Conservation (phyloP, 2,329 filamentous ascomycete species). For the Arthrobotrys pseudoclavata region DNA sequence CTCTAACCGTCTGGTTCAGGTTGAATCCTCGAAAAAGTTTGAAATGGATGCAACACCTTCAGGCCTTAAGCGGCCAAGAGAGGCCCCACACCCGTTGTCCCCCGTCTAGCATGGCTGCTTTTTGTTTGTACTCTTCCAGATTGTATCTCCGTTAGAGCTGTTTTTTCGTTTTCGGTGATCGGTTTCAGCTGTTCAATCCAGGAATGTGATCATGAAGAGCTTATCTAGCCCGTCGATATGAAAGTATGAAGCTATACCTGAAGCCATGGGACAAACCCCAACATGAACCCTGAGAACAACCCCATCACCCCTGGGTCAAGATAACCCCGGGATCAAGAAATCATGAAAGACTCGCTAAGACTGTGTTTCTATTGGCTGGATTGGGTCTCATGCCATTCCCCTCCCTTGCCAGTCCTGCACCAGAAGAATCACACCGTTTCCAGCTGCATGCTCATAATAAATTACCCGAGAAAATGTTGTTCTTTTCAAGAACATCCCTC, state of each 20-base stretch:
- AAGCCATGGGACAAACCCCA: conserved; percentile 18
- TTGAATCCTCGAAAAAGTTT: conserved; percentile 31
- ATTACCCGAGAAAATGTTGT: conserved; percentile 37
- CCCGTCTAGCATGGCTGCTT: conserved; percentile 27
- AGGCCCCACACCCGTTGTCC: conserved; percentile 4
- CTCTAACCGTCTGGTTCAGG: conserved; percentile 54
- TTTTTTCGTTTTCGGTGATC: conserved; percentile 14
- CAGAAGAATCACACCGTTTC: conserved; percentile 37
- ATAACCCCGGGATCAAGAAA: conserved; percentile 13
- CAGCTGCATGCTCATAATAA: conserved; percentile 30
- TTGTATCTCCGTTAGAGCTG: conserved; percentile 1
- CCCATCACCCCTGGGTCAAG: conserved; percentile 1
- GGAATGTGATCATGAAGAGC: conserved; percentile 31
- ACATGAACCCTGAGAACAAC: conserved; percentile 15
- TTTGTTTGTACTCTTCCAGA: conserved; percentile 5
- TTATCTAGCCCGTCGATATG: conserved; percentile 17
- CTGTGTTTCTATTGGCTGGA: conserved; percentile 38
- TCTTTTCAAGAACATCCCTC: conserved; percentile 17
- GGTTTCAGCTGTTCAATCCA: conserved; percentile 31
- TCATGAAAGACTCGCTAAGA: conserved; percentile 45
- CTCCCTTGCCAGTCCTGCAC: conserved; percentile 10
- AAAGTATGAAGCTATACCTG: conserved; percentile 22
- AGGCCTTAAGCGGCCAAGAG: conserved; percentile 36
- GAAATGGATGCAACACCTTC: conserved; percentile 22
- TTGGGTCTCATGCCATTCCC: conserved; percentile 26